These are phyloP conservation scores for Ascochyta clinopodiicola DNA, from an alignment of 2,329 filamentous ascomycete species.

Conservation along the genomic window DNA sequence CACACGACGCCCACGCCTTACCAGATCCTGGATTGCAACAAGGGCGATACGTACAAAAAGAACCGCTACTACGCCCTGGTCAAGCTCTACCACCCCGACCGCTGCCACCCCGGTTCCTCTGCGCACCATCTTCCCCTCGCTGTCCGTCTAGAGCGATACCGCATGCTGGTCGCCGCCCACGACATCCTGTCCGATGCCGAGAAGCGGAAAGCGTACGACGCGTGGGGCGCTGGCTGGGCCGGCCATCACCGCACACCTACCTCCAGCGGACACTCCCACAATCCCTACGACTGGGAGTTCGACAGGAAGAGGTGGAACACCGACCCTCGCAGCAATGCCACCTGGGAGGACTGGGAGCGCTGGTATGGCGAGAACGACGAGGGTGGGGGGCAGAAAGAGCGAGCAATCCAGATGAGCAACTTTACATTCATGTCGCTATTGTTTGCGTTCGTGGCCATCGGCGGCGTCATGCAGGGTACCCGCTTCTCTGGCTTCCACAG, in stretches of 20 bases:
- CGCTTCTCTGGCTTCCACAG: constrained; percentile 69
- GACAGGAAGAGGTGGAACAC: constrained; percentile 43
- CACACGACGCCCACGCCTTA: constrained; percentile 76
- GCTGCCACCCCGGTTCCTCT: constrained; percentile 48
- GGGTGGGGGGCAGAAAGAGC: constrained; percentile 47
- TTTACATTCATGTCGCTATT: constrained; percentile 78
- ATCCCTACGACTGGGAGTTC: constrained; percentile 32
- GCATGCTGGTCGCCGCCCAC: constrained; percentile 85
- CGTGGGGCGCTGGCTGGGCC: constrained; percentile 80
- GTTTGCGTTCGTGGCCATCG: constrained; percentile 71
- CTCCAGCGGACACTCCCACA: constrained; percentile 14
- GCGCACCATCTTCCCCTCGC: constrained; percentile 60
- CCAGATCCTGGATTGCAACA: constrained; percentile 75
- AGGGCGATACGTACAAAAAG: constrained; percentile 77
- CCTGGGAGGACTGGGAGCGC: constrained; percentile 97
- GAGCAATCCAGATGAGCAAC: constrained; percentile 75
- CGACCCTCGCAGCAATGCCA: constrained; percentile 74
- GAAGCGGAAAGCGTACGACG: constrained; percentile 83
- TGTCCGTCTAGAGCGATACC: constrained; percentile 84
- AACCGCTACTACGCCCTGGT: constrained; percentile 86
- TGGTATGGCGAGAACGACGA: constrained; percentile 46
- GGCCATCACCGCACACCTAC: constrained; percentile 36
- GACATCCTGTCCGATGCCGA: constrained; percentile 81
- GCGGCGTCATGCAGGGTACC: constrained; percentile 74
- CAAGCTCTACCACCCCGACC: constrained; percentile 95